Evolutionary conservation across 148 eudicot genomes (phyloP).

Genomic region (Arbutus unedo): DNA sequence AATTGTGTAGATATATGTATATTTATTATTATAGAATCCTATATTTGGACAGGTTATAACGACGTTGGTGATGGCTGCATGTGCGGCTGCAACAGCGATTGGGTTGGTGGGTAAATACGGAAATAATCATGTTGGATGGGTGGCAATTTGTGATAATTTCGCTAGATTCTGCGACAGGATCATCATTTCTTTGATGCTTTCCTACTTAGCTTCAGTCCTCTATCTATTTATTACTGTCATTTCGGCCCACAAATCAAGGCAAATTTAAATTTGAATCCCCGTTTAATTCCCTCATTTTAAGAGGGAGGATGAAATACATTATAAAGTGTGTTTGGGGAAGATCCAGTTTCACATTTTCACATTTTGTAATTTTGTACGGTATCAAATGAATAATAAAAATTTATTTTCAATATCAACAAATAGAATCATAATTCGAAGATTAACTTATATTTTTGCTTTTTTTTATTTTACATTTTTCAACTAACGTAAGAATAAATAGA

Average conservation of each 20-base stretch:
- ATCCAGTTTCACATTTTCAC: too few relatives aligned
- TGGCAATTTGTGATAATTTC: slow-evolving; percentile 45
- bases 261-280: background rate
- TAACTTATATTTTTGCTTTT: too few relatives aligned
- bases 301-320: background rate
- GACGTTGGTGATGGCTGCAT: slow-evolving; percentile 36
- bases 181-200: slow-evolving; percentile 22
- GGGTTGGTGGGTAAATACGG: slow-evolving; percentile 46
- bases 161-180: slow-evolving; percentile 30
- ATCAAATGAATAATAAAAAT: too few relatives aligned
- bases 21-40: background rate
- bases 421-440: too few relatives aligned
- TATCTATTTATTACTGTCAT: slow-evolving; percentile 32
- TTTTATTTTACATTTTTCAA: too few relatives aligned
- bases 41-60: slow-evolving; percentile 30
- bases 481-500: too few relatives aligned
- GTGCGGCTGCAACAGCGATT: slow-evolving; percentile 49
- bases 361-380: too few relatives aligned
- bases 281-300: too few relatives aligned
- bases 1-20: too few relatives aligned
- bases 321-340: too few relatives aligned
- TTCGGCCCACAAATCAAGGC: slow-evolving; percentile 15
- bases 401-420: too few relatives aligned
- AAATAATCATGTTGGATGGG: slow-evolving; percentile 47
- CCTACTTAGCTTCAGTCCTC: slow-evolving; percentile 24